Base-by-base conservation (phyloP, 345 rosid species). In the Kandelia obovata region DNA sequence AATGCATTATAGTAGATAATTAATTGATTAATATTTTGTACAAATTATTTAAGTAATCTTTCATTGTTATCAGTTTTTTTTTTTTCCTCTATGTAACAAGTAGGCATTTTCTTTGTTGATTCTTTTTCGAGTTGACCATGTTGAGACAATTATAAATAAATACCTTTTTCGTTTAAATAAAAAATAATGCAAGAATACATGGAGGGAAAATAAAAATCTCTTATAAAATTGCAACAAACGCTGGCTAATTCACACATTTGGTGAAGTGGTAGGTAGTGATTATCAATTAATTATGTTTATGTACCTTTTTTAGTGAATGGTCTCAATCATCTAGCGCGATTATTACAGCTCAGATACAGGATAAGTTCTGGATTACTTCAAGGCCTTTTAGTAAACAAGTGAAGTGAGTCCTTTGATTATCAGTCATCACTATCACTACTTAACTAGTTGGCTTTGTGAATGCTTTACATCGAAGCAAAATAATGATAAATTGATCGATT, bases 391-490 rank as follows among this genome's bases (percentile, higher is more conserved):
- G 53, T 31, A 43, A 62, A 32, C 58, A 37, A 70, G 53, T 32
- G 26, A 59, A 28, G 32, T 17, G 55, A 31, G 26, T 28, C 11
- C 21, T 57, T 27, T 31, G 31, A 31, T 47, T 49, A 46, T 31
- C 32, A 37, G 67, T 71, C 64, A 65, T 71, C 76, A 68, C 39
- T 23, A 7, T 79, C 79, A 65, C 74, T 57, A 56, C 71, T 69
- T 71, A 58, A 64, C 39, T 31, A 67, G 68, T 59, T 71, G 66
- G 69, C 55, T 49, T 59, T 49, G 43, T 37, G 52, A 39, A 68
- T 75, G 79, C 82, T 79, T 79, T 66, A 65, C 52, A 66, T 57
- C 64, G 5, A 79, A 75, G 83, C 75, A 28, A 68, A 62, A 47
- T 34, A 55, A 75, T 75, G 31, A 57, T 62, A 23, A 61, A 66